Percentiles rank a stretch among this genome's conserved stretches.
phyloP scores from a whole-genome alignment of 352 stramenopile genomes.

The Thraustotheca clavata region DNA sequence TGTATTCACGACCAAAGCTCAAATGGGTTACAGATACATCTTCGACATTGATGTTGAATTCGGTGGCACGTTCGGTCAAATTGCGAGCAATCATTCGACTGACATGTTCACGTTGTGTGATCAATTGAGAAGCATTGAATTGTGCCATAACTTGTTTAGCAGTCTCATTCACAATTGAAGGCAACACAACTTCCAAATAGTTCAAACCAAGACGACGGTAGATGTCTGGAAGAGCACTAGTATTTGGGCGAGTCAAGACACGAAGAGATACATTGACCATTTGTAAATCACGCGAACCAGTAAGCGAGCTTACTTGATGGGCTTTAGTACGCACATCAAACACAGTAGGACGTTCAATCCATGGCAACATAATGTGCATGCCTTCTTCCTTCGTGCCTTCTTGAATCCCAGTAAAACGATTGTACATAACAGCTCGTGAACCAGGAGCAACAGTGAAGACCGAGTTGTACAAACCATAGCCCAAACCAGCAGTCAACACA shows the following conservation, averaged over 20 bases:
- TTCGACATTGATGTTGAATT: constrained; percentile 93
- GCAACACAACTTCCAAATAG: constrained; percentile 97
- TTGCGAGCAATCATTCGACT: constrained; percentile 91
- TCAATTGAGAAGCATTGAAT: constrained; percentile 98
- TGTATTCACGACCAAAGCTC: constrained; percentile 98
- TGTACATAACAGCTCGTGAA: constrained; percentile 87
- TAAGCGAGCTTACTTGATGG: constrained; percentile 88
- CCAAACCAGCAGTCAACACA: constrained; percentile 45
- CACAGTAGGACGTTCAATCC: constrained; percentile 95
- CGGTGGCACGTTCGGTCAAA: constrained; percentile 78
- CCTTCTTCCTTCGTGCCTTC: constrained; percentile 84
- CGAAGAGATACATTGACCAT: constrained; percentile 99
- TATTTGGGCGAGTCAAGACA: constrained; percentile 96
- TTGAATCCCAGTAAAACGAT: constrained; percentile 77
- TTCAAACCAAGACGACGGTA: constrained; percentile 95
- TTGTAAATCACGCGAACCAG: constrained; percentile 96
- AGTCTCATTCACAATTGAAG: constrained; percentile 99
- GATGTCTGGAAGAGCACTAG: constrained; percentile 91
- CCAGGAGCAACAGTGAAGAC: constrained; percentile 85
- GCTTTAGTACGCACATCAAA: constrained; percentile 92
- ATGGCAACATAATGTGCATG: constrained; percentile 96
- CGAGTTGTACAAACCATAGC: constrained; percentile 73
- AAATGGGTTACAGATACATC: constrained; percentile 99
- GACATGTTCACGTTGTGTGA: constrained; percentile 99
- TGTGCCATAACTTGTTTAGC: constrained; percentile 98